Evolutionary conservation across 2,329 filamentous ascomycete genomes (phyloP), one percentile per base, ranked within the genome.

Genomic region (Colletotrichum tamarilloi): DNA sequence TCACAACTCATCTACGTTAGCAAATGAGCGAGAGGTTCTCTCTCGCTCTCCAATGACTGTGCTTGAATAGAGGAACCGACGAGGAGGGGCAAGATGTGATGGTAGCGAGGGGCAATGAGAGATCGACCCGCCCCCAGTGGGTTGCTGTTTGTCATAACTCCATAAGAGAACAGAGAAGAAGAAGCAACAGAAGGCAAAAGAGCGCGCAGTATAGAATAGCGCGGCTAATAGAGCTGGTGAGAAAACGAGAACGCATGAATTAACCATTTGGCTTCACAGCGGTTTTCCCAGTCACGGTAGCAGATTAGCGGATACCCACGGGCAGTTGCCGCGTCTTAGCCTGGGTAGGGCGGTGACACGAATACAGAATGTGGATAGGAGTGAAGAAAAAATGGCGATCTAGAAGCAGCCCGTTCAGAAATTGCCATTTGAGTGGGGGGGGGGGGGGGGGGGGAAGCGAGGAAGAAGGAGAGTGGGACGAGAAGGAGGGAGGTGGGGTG

Each of bases 351-450:
- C 58, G n/a, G 26, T 22, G 28, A 49, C 42, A 49, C 42, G 42
- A 49, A 49, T 9, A 19, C 42, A 49, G 19, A 49, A n/a, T 49
- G 42, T 49, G 42, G 42, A n/a, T 49, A 49, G 42, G 4, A 1
- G 14, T 49, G 16, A 11, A n/a, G 42, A n/a, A 49, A 49, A 60
- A 38, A 14, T 46, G 24, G 30, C 53, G 59, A 73, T 70, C 66
- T 65, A 73, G 70, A 72, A 63, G 58, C 24, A 66, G 56, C 42
- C 32, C 24, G 53, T 38, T 62, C 35, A 65, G 59, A 72, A 68
- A 64, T 68, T 73, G 60, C 60, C 26, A 63, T 35, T n/a, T 52
- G 60, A 46, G 60, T 63, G 60, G 60, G 60, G 42, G 60, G 42
- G 35, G 59, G 16, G 38, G 14, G 24, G 24, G 24, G 24, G 24